phyloP scores from a whole-genome alignment of 2,329 filamentous ascomycete genomes.

The Clonostachys sp. region DNA sequence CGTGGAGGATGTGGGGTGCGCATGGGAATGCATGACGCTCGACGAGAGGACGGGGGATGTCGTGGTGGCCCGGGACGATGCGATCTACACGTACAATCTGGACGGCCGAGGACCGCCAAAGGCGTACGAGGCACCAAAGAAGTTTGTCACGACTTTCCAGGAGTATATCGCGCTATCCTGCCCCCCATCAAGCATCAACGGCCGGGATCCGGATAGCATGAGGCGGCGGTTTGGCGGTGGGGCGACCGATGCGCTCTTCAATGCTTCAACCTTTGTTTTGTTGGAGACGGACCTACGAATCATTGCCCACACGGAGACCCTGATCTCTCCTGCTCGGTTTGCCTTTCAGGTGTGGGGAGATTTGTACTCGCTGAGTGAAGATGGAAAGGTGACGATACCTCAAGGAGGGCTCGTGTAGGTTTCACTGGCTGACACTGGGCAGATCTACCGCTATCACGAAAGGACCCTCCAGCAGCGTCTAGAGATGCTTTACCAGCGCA shows the following conservation, averaged over 20 bases:
- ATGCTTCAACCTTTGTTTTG: constrained; percentile 81
- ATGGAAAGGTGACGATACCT: constrained; percentile 73
- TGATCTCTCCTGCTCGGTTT: constrained; percentile 74
- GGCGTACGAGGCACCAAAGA: constrained; percentile 89
- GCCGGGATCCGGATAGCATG: constrained; percentile 53
- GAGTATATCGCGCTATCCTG: constrained; percentile 88
- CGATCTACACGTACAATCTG: constrained; percentile 86
- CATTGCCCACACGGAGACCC: constrained; percentile 81
- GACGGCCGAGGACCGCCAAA: constrained; percentile 84
- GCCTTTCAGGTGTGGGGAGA: constrained; percentile 89
- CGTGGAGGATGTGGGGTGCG: constrained; percentile 85
- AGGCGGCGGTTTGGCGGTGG: constrained; percentile 68
- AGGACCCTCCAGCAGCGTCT: constrained; percentile 86
- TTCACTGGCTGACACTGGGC: constrained; percentile 1
- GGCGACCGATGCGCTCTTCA: constrained; percentile 71
- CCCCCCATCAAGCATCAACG: constrained; percentile 57
- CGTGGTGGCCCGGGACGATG: constrained; percentile 90
- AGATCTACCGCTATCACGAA: constrained; percentile 86
- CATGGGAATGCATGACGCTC: constrained; percentile 89
- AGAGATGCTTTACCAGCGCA: constrained; percentile 89
- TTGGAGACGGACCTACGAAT: constrained; percentile 90
- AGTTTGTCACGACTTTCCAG: constrained; percentile 69
- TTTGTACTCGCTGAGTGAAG: constrained; percentile 82
- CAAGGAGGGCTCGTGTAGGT: neutral
- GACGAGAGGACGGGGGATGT: constrained; percentile 78